phyloP scores from a whole-genome alignment of 306 rosid genomes.

The Glycyrrhiza uralensis region DNA sequence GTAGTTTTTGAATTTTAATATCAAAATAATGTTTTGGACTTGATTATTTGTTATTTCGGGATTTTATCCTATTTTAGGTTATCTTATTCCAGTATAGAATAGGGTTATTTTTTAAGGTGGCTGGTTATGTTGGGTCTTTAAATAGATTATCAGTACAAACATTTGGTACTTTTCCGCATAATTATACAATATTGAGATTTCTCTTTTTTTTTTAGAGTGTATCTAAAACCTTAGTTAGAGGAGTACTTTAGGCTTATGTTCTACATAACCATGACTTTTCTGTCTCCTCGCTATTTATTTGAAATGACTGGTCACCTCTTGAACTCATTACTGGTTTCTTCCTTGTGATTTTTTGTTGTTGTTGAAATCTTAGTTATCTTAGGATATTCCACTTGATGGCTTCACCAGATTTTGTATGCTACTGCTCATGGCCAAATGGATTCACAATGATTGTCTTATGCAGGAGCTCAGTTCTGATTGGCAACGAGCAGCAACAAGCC shows the following conservation, averaged over 20 bases:
- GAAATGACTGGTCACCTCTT: neutral
- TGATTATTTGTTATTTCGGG: neutral
- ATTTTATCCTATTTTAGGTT: neutral
- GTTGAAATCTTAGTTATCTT: conserved; percentile 8
- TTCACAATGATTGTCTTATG: conserved; percentile 30
- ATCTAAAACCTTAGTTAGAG: neutral
- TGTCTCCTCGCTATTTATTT: neutral
- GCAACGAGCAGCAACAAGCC: conserved; percentile 89
- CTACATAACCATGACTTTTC: neutral
- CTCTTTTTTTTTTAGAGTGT: neutral
- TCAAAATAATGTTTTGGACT: neutral
- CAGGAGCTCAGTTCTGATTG: conserved; percentile 87
- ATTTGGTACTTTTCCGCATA: neutral
- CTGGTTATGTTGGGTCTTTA: neutral
- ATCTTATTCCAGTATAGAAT: neutral
- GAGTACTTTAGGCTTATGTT: conserved; percentile 1
- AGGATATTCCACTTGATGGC: conserved; percentile 1
- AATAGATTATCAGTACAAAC: neutral
- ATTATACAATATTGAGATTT: neutral
- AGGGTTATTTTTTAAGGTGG: neutral
- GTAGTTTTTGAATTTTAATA: neutral
- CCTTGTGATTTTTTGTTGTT: no score
- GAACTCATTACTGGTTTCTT: neutral
- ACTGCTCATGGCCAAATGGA: neutral
- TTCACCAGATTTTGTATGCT: conserved; percentile 2